Evolutionary conservation across 2,329 filamentous ascomycete species (phyloP), one percentile per base, ranked within the genome.

Genomic region (Pseudogymnoascus sp.): DNA sequence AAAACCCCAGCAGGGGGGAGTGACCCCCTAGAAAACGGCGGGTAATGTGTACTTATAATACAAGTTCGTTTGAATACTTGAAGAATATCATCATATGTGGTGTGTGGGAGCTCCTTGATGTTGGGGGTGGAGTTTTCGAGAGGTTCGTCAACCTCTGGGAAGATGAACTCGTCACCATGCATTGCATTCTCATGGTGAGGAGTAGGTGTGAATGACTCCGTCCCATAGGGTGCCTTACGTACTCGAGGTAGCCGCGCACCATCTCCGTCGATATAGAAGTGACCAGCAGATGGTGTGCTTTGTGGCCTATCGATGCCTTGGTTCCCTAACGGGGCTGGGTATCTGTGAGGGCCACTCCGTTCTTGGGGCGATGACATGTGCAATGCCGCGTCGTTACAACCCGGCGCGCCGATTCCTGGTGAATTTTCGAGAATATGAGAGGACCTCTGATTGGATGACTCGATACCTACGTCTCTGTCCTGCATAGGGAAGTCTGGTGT

Each of bases 181-280:
- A 31, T 47, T 31, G 61, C 60, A 26, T 21, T 31, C 9, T 53
- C 42, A 31, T 61, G 15, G 4, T 33, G 38, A 21, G 33, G 57
- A 13, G 42, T 28, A 40, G 63, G 63, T 44, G 44, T 53, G 2
- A 57, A 63, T 59, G 63, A 44, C 31, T 68, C 65, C 2, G 63
- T 57, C 33, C 63, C 50, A 42, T 68, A 65, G 28, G 66, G 67
- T 44, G 64, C 63, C 64, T 68, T 69, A 26, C 65, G 67, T 15
- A 69, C 63, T 57, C 65, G 65, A 42, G 69, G 68, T 26, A 70
- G 59, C 60, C 69, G 60, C 60, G 68, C 68, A 5, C 70, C 69
- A 61, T 69, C 67, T 11, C 70, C 68, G 36, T 71, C 69, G 21
- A 72, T 67, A 60, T 71, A 71, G 57, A 67, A 71, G 11, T 67